Evolutionary conservation across 441 rosid species (phyloP).

Genomic region (Croton setiger): DNA sequence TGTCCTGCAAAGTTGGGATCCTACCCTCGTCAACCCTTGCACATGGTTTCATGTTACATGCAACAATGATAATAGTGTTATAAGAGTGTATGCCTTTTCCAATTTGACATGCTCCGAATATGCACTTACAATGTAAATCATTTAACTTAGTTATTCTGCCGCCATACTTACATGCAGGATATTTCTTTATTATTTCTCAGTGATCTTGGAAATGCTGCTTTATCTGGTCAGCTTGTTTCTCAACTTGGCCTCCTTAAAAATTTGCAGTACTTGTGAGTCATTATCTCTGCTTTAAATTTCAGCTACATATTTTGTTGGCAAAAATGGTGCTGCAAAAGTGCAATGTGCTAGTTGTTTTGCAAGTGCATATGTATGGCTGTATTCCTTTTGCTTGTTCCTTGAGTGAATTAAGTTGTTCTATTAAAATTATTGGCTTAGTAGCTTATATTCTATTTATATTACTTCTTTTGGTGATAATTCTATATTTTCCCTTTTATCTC

Average conservation of each 20-base stretch:
- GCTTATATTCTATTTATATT: neutral
- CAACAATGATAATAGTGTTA: constrained; percentile 90
- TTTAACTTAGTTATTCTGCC: neutral
- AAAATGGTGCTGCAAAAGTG: neutral
- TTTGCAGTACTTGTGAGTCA: constrained; percentile 80
- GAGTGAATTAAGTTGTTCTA: neutral
- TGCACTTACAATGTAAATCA: neutral
- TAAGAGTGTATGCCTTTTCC: constrained; percentile 65
- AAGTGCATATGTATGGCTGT: neutral
- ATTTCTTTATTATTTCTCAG: constrained; percentile 33
- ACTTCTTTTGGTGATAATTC: neutral
- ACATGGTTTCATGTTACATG: constrained; percentile 99
- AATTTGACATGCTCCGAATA: constrained; percentile 8
- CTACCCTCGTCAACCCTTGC: constrained; percentile 97
- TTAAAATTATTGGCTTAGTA: neutral
- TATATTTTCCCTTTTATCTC: neutral
- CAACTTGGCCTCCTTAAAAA: constrained; percentile 91
- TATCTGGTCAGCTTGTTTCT: constrained; percentile 88
- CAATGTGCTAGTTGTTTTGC: neutral
- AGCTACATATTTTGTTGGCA: neutral
- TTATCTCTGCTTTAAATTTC: constrained; percentile 8
- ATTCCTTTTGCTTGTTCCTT: neutral
- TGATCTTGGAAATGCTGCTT: constrained; percentile 91
- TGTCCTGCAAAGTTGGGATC: constrained; percentile 99
- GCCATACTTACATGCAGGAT: neutral